These are phyloP conservation scores for Torulaspora indica DNA, from an alignment of 805 yeast genomes.

Conservation along the genomic window DNA sequence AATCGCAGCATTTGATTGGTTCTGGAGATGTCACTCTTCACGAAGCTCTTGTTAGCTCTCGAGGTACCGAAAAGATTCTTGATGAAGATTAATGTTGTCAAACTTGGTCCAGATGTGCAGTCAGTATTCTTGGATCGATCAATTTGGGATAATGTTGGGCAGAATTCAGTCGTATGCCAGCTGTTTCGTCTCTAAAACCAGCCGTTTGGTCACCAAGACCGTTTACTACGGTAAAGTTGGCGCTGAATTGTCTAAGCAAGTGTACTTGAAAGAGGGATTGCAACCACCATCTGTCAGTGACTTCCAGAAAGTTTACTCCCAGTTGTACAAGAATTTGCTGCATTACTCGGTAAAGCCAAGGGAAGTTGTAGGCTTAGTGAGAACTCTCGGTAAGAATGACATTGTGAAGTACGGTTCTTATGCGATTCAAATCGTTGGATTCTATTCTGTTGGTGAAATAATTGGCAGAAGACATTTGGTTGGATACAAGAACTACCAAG, in stretches of 20 bases:
- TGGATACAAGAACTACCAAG: slow-evolving; percentile 56
- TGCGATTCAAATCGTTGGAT: slow-evolving; percentile 80
- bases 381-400: slow-evolving; percentile 50
- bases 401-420: slow-evolving; percentile 65
- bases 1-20: slow-evolving; percentile 11
- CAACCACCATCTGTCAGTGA: slow-evolving; percentile 83
- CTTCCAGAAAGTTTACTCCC: slow-evolving; percentile 67
- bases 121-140: not conserved
- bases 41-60: slow-evolving; percentile 4
- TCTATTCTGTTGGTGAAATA: slow-evolving; percentile 92
- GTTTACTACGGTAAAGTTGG: slow-evolving; percentile 72
- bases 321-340: slow-evolving; percentile 44
- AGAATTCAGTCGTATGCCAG: slow-evolving; percentile 30
- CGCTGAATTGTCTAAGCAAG: slow-evolving; percentile 49
- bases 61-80: slow-evolving; percentile 7
- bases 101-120: not conserved
- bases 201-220: slow-evolving; percentile 44
- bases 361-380: slow-evolving; percentile 45
- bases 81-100: not conserved
- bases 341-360: slow-evolving; percentile 55
- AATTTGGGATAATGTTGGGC: slow-evolving; percentile 22
- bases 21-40: not conserved
- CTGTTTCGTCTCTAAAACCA: slow-evolving; percentile 28
- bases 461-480: slow-evolving; percentile 92
- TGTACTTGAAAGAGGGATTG: slow-evolving; percentile 86